Conservation (phyloP, 1,139 yeast genomes). For the Kluyveromyces sp. region DNA sequence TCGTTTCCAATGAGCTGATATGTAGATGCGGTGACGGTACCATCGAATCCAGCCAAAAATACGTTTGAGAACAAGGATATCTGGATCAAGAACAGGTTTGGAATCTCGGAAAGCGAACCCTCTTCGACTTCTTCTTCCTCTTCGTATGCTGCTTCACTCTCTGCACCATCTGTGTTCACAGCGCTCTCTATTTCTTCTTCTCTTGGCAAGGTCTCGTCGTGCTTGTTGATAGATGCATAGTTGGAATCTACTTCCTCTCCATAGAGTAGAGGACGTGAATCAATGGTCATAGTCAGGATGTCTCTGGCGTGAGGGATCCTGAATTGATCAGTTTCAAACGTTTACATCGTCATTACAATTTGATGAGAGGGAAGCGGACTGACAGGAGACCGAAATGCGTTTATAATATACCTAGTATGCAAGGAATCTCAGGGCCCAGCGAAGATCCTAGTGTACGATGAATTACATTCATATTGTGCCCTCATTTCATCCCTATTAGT, state of each 20-base stretch:
- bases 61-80: conserved; percentile 33
- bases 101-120: conserved; percentile 5
- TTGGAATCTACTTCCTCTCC: background rate
- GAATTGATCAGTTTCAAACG: too few species aligned
- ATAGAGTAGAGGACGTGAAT: background rate
- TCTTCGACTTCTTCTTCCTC: background rate
- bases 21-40: conserved; percentile 36
- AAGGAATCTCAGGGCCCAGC: too few species aligned
- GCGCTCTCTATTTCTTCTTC: background rate
- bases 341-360: too few species aligned
- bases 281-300: background rate
- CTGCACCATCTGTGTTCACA: too few species aligned
- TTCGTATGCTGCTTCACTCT: background rate
- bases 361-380: too few species aligned
- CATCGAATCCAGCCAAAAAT: conserved; percentile 33
- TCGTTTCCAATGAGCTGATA: conserved; percentile 34
- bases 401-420: too few species aligned
- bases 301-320: too few species aligned
- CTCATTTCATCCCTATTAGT: too few species aligned
- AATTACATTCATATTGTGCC: too few species aligned
- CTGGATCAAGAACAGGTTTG: conserved; percentile 20
- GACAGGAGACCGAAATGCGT: too few species aligned
- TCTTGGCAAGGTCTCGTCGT: background rate
- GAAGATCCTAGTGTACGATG: too few species aligned
- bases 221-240: background rate